These are phyloP conservation scores for Curvularia hawaiiensis DNA, from an alignment of 2,329 filamentous ascomycete genomes.

Conservation along the genomic window DNA sequence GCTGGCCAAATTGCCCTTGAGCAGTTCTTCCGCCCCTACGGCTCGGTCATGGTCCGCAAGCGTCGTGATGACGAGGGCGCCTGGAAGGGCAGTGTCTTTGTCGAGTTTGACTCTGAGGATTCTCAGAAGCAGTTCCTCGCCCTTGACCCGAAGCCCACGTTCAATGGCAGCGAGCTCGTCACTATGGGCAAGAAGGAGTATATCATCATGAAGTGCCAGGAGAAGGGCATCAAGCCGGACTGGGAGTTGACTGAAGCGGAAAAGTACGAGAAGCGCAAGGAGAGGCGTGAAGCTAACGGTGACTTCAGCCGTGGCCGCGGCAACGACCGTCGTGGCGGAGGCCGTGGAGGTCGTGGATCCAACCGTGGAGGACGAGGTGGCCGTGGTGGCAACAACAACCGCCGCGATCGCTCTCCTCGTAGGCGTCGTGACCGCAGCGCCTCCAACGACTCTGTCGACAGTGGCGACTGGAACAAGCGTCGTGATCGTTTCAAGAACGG, in stretches of 20 bases:
- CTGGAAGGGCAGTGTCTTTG: slow-evolving; percentile 97
- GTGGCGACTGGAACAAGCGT: slow-evolving; percentile 36
- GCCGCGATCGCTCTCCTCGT: slow-evolving; percentile 33
- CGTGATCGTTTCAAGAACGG: slow-evolving; percentile 45
- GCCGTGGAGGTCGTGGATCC: slow-evolving; percentile 37
- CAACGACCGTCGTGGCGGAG: slow-evolving; percentile 34
- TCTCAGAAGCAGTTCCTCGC: slow-evolving; percentile 79
- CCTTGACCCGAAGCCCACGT: slow-evolving; percentile 80
- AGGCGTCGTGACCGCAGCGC: slow-evolving; percentile 32
- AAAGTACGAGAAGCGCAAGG: slow-evolving; percentile 17
- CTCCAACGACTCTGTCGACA: slow-evolving; percentile 26
- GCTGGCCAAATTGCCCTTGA: slow-evolving; percentile 93
- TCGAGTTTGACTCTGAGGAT: slow-evolving; percentile 85
- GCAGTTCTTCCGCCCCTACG: slow-evolving; percentile 83
- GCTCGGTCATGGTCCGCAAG: slow-evolving; percentile 81
- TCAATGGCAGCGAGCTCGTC: slow-evolving; percentile 77
- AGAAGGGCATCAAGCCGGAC: slow-evolving; percentile 53
- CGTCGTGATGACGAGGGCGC: slow-evolving; percentile 70
- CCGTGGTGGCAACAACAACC: slow-evolving; percentile 21
- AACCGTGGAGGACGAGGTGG: slow-evolving; percentile 31
- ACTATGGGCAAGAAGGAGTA: slow-evolving; percentile 91
- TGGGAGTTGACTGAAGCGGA: slow-evolving; percentile 44
- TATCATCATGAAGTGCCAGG: slow-evolving; percentile 59
- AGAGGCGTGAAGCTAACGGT: slow-evolving; percentile 30
- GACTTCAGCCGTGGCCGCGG: slow-evolving; percentile 38